These are phyloP conservation scores for Echeveria elegans DNA, from an alignment of 164 flowering plant genomes.

Conservation along the genomic window DNA sequence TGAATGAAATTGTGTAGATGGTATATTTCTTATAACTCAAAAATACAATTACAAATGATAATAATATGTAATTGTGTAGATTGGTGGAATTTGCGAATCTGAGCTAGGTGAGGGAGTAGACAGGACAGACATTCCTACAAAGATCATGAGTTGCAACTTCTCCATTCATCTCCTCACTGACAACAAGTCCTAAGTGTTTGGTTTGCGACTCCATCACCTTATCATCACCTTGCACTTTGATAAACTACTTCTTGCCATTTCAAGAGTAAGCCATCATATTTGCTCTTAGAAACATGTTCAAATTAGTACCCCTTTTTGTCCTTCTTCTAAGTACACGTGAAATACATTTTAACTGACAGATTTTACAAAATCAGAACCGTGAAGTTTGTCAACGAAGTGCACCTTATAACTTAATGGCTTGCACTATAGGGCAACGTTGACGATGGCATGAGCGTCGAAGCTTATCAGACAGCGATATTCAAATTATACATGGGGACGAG, in stretches of 20 bases:
- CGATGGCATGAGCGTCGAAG: not conserved
- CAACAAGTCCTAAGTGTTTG: slow-evolving; percentile 62
- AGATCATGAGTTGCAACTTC: slow-evolving; percentile 56
- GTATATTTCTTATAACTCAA: too few relatives aligned
- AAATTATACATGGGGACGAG: slow-evolving; percentile 37
- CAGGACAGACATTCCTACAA: slow-evolving; percentile 51
- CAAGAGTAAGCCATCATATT: slow-evolving; percentile 17
- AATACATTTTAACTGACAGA: too few relatives aligned
- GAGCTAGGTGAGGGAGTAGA: slow-evolving; percentile 69
- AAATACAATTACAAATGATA: too few relatives aligned
- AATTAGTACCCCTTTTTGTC: too few relatives aligned
- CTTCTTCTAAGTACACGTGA: too few relatives aligned
- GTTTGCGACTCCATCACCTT: slow-evolving; percentile 56
- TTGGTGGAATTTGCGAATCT: slow-evolving; percentile 35
- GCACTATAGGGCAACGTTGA: not conserved
- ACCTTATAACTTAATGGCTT: not conserved
- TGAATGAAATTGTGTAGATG: too few relatives aligned
- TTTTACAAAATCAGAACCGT: too few relatives aligned
- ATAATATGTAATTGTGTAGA: slow-evolving; percentile 18
- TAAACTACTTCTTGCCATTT: slow-evolving; percentile 33
- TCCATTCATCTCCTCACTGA: slow-evolving; percentile 38
- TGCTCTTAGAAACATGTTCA: too few relatives aligned
- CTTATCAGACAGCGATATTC: slow-evolving; percentile 19
- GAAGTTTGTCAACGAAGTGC: too few relatives aligned
- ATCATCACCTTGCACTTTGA: slow-evolving; percentile 36